Base-by-base conservation (phyloP, 1,139 yeast species). In the Nakaseomyces delphensis region DNA sequence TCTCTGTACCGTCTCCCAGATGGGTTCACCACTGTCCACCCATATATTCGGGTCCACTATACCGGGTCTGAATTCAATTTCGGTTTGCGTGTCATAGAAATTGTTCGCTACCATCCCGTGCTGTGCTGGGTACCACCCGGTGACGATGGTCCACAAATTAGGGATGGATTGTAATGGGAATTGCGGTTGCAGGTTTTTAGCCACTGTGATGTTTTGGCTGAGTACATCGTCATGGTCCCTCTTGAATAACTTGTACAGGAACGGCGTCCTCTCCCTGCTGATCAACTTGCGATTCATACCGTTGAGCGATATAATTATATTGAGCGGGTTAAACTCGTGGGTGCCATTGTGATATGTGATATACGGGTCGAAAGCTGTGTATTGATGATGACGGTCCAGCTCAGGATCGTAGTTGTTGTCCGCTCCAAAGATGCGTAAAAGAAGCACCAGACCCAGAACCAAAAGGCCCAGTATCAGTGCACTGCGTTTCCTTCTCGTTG, bases 161-260 rank as follows among this genome's bases (percentile, higher is more conserved):
- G 96, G 94, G 55, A 85, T 84, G 1, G 95, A 84, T 31, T 87
- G 83, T 0, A 94, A 76, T 2, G 96, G 96, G 60, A 87, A 87
- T 4, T 86, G 75, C 0, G 96, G 95, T 3, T 64, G 66, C 91
- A 89, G 83, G 56, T 76, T 85, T 1, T 96, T 96, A 4, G 52
- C 38, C 16, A 43, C 41, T 3, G 93, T 77, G 4, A 83, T 83
- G 50, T 73, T 76, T 18, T 33, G 37, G 9, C 14, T 21, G 18
- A 33, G 18, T n/a, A 21, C 18, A 16, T 33, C 32, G 10, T 35
- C 25, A 23, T 29, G 29, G 3, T 35, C 28, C 30, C 30, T n/a
- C 9, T 5, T 21, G 19, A 23, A 40, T 16, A 40, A 28, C 9
- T 20, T 16, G 35, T 36, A 29, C 13, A 40, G 19, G 7, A 41